Evolutionary conservation across 2,329 filamentous ascomycete genomes (phyloP), one percentile per base, ranked within the genome.

Genomic region (Aspergillus uvarum): DNA sequence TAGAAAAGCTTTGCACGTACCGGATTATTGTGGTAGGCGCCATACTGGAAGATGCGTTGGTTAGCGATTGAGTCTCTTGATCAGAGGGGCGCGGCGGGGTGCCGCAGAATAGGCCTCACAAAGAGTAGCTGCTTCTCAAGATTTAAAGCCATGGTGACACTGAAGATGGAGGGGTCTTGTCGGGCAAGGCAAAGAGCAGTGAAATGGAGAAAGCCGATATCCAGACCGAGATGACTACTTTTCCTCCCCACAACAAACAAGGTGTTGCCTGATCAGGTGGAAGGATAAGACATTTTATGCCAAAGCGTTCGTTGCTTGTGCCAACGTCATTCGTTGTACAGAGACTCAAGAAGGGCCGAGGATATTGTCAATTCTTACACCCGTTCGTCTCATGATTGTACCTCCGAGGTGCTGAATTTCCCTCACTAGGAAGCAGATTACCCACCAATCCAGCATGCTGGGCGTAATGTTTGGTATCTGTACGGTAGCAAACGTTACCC

Each of bases 101-200:
- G 58, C 44, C 61, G 58, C 50, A 54, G 61, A 72, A 56, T 29
- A 44, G 48, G 22, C 74, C 86, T 74, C 81, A 89, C 86, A 71
- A 88, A 88, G 65, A 84, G 81, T 63, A 88, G 78, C 75, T 88
- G 86, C 74, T 86, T 87, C 75, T 89, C 86, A 21, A 89, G 81
- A 69, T 88, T 86, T 63, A 88, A 75, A 42, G 77, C 71, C 78
- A 80, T 80, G 22, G 60, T 68, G 51, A 47, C 38, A 44, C 38
- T 7, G 16, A 19, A 44, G n/a, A 44, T 16, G 38, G 16, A 44
- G 47, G 22, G 19, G 32, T 38, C 19, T 58, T 31, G 12, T 31
- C 47, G 14, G 14, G n/a, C 19, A 12, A 35, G 42, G 26, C 8
- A 42, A 55, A 12, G 32, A 16, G 11, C 5, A 19, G n/a, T 10